Evolutionary conservation across 768 basidiomycete species (phyloP).

Genomic region (Termitomyces sp.): DNA sequence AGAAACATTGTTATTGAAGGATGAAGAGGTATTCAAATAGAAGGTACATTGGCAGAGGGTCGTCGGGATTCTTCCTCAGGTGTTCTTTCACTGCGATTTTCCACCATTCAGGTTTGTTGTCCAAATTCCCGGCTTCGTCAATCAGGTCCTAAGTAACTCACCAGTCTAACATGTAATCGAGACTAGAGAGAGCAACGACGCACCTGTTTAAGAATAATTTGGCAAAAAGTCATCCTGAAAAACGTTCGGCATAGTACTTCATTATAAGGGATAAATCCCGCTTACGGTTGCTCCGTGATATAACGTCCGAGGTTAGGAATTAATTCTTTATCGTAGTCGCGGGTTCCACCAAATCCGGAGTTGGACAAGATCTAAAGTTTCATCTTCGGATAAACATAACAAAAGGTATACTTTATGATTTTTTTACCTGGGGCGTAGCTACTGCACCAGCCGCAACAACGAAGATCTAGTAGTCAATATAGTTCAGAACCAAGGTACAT

Average conservation of each 20-base stretch:
- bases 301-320: background rate
- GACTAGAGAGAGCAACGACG: too few relatives aligned
- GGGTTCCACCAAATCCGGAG: background rate
- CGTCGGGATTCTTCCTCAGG: background rate
- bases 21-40: background rate
- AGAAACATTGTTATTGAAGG: background rate
- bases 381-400: background rate
- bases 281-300: conserved; percentile 1
- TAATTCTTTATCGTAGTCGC: background rate
- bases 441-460: background rate
- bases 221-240: background rate
- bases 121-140: background rate
- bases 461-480: background rate
- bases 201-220: background rate
- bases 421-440: background rate
- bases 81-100: background rate
- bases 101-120: background rate
- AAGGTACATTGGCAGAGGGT: background rate
- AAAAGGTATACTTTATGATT: too few relatives aligned
- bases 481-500: background rate
- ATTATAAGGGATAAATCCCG: background rate
- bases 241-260: background rate
- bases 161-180: background rate
- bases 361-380: background rate
- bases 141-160: background rate